These are phyloP conservation scores for Rhizopogon vulgaris DNA, from an alignment of 768 basidiomycete genomes.

Conservation along the genomic window DNA sequence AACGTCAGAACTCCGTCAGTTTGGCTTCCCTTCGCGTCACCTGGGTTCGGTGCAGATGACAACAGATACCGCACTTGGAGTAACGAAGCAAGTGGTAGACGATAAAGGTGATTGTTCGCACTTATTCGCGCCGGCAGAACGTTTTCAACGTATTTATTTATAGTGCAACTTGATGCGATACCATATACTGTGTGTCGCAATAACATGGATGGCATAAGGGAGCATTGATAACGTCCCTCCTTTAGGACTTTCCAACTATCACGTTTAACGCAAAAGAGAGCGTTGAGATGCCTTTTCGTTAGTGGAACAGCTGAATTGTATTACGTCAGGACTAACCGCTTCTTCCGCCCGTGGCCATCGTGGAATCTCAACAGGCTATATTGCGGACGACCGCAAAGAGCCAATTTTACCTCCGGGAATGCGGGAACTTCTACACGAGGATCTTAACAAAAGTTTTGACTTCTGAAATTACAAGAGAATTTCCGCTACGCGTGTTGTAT, in stretches of 20 bases:
- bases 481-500: neutral
- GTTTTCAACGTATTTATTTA: neutral
- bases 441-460: conserved; percentile 84
- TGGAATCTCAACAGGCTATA: conserved; percentile 35
- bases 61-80: conserved; percentile 93
- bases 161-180: conserved; percentile 65
- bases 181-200: conserved; percentile 53
- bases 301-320: conserved; percentile 24
- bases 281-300: conserved; percentile 97
- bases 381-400: conserved; percentile 39
- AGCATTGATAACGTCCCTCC: neutral
- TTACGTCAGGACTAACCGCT: neutral
- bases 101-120: conserved; percentile 42
- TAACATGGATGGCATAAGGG: neutral
- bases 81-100: conserved; percentile 76
- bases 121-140: no score
- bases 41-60: conserved; percentile 94
- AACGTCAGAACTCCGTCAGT: conserved; percentile 77
- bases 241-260: conserved; percentile 88
- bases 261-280: conserved; percentile 80
- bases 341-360: neutral
- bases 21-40: conserved; percentile 85
- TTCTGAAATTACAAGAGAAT: conserved; percentile 36
- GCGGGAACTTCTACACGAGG: conserved; percentile 77
- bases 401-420: conserved; percentile 87